These are phyloP conservation scores for Tetraselmis striata DNA, from an alignment of 139 green algal species.

Conservation along the genomic window DNA sequence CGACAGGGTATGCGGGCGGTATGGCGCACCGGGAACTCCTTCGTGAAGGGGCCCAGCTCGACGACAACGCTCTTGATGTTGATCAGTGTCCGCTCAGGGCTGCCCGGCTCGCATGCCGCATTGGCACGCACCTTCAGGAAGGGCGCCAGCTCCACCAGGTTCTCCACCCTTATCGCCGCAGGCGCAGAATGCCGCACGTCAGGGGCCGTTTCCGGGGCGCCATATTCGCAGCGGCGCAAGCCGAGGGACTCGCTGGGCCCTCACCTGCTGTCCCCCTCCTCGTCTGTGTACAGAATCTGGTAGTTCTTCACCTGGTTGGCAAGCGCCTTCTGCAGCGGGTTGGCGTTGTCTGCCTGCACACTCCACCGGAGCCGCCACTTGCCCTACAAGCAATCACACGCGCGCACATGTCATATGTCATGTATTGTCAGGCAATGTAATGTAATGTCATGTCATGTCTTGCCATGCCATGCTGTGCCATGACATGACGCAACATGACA, in stretches of 20 bases:
- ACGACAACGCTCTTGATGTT: slow-evolving; percentile 35
- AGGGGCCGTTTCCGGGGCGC: too few species aligned
- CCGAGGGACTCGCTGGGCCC: too few species aligned
- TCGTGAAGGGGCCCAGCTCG: slow-evolving; percentile 33
- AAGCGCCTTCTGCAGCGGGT: slow-evolving; percentile 54
- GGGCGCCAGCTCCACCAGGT: slow-evolving; percentile 52
- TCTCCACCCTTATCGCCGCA: slow-evolving; percentile 41
- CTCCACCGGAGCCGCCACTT: slow-evolving; percentile 67
- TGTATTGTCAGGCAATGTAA: too few species aligned
- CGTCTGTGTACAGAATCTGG: slow-evolving; percentile 50
- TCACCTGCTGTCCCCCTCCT: slow-evolving; percentile 16
- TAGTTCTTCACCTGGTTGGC: slow-evolving; percentile 31
- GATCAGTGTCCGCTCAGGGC: slow-evolving; percentile 38
- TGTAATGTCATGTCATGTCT: too few species aligned
- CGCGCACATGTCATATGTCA: too few species aligned
- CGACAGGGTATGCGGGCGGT: neutral
- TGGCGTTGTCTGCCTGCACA: slow-evolving; percentile 50
- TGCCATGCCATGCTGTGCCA: too few species aligned
- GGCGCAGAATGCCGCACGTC: too few species aligned
- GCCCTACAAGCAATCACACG: slow-evolving; percentile 28
- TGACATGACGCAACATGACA: too few species aligned
- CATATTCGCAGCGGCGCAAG: too few species aligned
- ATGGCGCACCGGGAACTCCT: neutral
- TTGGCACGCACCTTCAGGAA: slow-evolving; percentile 40
- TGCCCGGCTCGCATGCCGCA: slow-evolving; percentile 31